Evolutionary conservation across 768 basidiomycete genomes (phyloP).

Genomic region (Leccinum rimulosum): DNA sequence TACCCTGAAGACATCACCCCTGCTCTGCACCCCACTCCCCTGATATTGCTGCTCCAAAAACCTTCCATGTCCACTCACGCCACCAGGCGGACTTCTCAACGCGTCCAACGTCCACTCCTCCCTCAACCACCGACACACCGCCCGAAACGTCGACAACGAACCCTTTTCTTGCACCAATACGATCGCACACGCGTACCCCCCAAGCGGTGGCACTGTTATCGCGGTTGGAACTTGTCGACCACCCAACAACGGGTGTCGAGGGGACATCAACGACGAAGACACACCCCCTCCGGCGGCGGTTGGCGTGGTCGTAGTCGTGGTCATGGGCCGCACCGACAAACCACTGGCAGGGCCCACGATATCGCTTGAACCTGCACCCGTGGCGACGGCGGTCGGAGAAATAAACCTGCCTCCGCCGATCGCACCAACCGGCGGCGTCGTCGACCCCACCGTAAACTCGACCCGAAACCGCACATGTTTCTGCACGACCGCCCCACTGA

Average conservation of each 20-base stretch:
- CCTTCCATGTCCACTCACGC: conserved; percentile 34
- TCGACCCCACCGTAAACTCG: conserved; percentile 53
- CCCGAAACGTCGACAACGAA: conserved; percentile 81
- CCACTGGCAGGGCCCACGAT: neutral
- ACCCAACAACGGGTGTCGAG: conserved; percentile 22
- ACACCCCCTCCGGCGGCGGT: neutral
- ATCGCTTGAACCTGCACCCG: conserved; percentile 18
- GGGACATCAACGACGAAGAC: conserved; percentile 26
- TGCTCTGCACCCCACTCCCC: conserved; percentile 15
- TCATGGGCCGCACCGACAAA: neutral
- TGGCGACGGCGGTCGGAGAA: conserved; percentile 18
- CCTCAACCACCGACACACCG: conserved; percentile 68
- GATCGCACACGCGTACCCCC: conserved; percentile 58
- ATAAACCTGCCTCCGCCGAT: conserved; percentile 14
- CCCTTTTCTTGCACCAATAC: conserved; percentile 89
- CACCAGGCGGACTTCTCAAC: conserved; percentile 27
- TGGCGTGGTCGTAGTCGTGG: conserved; percentile 23
- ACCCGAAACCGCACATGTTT: conserved; percentile 84
- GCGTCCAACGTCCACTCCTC: conserved; percentile 59
- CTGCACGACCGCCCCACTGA: conserved; percentile 42
- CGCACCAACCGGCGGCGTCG: conserved; percentile 8
- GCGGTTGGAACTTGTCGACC: conserved; percentile 16
- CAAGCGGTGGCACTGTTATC: conserved; percentile 6
- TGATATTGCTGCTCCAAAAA: conserved; percentile 37
- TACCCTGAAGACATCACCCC: conserved; percentile 25